Evolutionary conservation across 2,329 filamentous ascomycete genomes (phyloP).

Genomic region (Aspergillus pseudoviridinutans): DNA sequence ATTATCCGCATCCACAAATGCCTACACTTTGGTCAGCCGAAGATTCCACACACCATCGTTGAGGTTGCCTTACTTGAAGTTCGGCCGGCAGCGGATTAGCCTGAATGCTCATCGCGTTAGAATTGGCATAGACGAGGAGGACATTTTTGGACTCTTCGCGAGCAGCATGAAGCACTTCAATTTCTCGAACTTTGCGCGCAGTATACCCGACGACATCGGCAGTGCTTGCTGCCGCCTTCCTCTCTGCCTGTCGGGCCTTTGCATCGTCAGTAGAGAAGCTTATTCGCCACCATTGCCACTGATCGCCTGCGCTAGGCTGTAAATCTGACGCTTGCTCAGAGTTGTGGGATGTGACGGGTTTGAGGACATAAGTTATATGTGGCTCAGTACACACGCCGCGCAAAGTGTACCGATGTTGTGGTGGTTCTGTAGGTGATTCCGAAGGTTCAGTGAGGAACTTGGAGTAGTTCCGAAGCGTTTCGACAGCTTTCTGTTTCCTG

Average conservation of each 20-base stretch:
- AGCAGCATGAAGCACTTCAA: conserved; percentile 53
- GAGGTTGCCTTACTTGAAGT: conserved; percentile 33
- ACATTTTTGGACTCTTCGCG: conserved; percentile 50
- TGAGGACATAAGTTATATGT: conserved; percentile 55
- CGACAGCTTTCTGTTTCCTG: conserved; percentile 38
- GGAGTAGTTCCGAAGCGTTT: conserved; percentile 42
- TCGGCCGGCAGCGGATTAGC: conserved; percentile 29
- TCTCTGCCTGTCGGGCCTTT: conserved; percentile 32
- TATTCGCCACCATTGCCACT: conserved; percentile 55
- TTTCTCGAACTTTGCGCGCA: conserved; percentile 43
- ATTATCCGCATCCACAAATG: conserved; percentile 51
- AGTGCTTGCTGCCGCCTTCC: conserved; percentile 19
- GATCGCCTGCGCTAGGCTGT: conserved; percentile 19
- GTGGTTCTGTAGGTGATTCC: conserved; percentile 36
- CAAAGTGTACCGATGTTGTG: conserved; percentile 51
- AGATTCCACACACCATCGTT: background rate
- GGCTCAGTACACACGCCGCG: conserved; percentile 56
- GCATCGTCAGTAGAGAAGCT: conserved; percentile 46
- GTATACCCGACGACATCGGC: conserved; percentile 39
- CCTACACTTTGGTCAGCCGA: conserved; percentile 19
- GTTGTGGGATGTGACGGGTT: conserved; percentile 25
- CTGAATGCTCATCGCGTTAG: conserved; percentile 39
- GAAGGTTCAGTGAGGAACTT: conserved; percentile 45
- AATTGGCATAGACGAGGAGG: conserved; percentile 58
- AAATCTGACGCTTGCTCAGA: conserved; percentile 19